Percentiles rank a stretch among this genome's conserved stretches.
Conservation (phyloP, 2,329 filamentous ascomycete genomes). For the Rhynchosporium secalis region DNA sequence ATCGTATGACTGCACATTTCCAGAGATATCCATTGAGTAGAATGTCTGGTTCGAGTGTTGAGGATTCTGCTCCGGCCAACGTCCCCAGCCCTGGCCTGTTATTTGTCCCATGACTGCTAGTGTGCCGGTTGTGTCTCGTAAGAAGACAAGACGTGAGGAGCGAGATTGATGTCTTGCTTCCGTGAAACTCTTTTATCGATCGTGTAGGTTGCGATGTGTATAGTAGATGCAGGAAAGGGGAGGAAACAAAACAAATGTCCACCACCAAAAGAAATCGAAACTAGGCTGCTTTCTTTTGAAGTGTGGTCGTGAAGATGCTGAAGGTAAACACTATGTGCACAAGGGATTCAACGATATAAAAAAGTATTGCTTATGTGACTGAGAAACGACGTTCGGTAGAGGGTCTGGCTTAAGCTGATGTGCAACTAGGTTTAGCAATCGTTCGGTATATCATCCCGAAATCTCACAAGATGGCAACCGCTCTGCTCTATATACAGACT, state of each 20-base stretch:
- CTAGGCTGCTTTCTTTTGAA: conserved; percentile 24
- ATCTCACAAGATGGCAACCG: conserved; percentile 27
- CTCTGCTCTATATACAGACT: conserved; percentile 36
- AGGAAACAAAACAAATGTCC: conserved; percentile 33
- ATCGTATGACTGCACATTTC: conserved; percentile 51
- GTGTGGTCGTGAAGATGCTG: background rate
- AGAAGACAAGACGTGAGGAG: conserved; percentile 36
- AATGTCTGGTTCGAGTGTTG: conserved; percentile 31
- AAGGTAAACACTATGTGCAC: conserved; percentile 45
- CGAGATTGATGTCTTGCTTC: background rate
- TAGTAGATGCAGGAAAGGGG: conserved; percentile 17
- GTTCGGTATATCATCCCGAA: conserved; percentile 30
- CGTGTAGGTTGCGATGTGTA: conserved; percentile 11
- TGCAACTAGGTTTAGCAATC: conserved; percentile 29
- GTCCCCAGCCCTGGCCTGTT: conserved; percentile 53
- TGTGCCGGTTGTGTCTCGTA: conserved; percentile 41
- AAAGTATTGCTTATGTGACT: conserved; percentile 17
- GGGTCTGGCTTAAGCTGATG: conserved; percentile 23
- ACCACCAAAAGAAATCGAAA: conserved; percentile 29
- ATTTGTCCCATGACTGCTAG: conserved; percentile 53
- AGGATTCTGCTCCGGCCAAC: conserved; percentile 50
- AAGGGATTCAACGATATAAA: conserved; percentile 1
- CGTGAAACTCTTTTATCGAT: conserved; percentile 3
- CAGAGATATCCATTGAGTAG: conserved; percentile 46
- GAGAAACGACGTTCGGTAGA: conserved; percentile 4